phyloP scores from a whole-genome alignment of 2,329 filamentous ascomycete genomes.

The Rhynchosporium graminicola region DNA sequence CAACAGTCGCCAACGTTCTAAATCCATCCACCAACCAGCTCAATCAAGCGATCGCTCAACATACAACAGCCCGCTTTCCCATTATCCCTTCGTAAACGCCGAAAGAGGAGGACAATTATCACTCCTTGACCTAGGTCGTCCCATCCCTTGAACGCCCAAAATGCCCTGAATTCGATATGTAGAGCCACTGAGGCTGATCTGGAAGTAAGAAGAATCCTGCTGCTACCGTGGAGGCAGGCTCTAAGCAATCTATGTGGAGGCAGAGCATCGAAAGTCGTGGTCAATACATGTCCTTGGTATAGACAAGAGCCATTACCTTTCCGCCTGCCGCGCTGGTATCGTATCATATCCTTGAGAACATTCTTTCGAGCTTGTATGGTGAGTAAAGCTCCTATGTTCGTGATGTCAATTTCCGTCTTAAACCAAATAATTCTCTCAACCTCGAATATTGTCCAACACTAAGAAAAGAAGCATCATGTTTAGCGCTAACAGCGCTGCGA shows the following conservation, averaged over 20 bases:
- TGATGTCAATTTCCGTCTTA: neutral
- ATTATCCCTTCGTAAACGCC: neutral
- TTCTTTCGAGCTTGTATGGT: neutral
- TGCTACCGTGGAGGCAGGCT: neutral
- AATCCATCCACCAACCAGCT: too few relatives aligned
- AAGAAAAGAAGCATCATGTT: conserved; percentile 55
- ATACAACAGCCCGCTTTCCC: too few relatives aligned
- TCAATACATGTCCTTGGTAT: conserved; percentile 9
- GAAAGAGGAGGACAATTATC: neutral
- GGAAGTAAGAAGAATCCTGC: neutral
- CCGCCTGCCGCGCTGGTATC: neutral
- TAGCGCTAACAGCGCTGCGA: conserved; percentile 49
- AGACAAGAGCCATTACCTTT: neutral
- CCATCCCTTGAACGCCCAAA: conserved; percentile 4
- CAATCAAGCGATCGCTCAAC: neutral
- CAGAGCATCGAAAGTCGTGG: neutral
- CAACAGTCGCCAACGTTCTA: too few relatives aligned
- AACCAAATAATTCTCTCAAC: neutral
- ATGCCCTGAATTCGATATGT: neutral
- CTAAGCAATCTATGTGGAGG: conserved; percentile 1
- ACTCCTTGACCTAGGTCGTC: neutral
- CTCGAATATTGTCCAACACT: conserved; percentile 45
- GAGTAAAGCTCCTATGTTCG: too few relatives aligned
- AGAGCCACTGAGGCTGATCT: neutral
- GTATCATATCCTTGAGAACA: neutral